Base-by-base conservation (phyloP, 148 eudicot species). In the Rhododendron henanense region DNA sequence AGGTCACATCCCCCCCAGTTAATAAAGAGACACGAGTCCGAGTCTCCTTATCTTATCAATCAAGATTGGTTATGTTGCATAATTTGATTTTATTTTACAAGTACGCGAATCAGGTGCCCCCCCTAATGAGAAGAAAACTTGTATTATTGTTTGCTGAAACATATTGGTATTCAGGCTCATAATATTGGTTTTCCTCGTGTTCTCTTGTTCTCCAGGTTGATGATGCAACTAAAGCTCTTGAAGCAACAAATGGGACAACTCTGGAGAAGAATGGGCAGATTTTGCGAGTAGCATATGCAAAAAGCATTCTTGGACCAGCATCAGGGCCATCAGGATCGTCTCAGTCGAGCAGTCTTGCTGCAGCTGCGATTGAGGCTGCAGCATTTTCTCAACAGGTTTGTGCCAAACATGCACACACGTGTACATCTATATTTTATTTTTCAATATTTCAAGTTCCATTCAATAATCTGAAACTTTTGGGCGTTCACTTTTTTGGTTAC, bases 331-430 rank as follows among this genome's bases (percentile, higher is more conserved):
- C 96, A 4, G 95, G 93, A 61, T 87, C 92, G 69, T 90, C 97
- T 85, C 99, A 95, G 87, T 93, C 99, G 15, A 95, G 99, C 90
- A 93, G 98, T 88, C 98, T 94, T 90, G 99, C 99, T 86, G 98
- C 98, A 85, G 99, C 99, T 87, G 99, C 99, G 48, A 97, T 97
- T 86, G 99, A 97, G 92, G 99, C 99, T 48, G 99, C 98, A 77
- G 85, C 98, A 33, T 97, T 97, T 94, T 92, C 99, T 85, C 98
- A 97, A 85, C 99, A 97, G 97, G 99, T 96, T 86, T 23, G 88
- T 33, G 39, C 41, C 5, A 25, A 25, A 37, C 13, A 61, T 3
- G 61, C n/a, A 50, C 41, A 41, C 55, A 15, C 9, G 39, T 28
- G 14, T 61, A 28, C 11, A 41, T 71, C 79, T 33, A 25, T 35